Evolutionary conservation across 2,329 filamentous ascomycete species (phyloP).

Genomic region (Ophiostoma sp.): DNA sequence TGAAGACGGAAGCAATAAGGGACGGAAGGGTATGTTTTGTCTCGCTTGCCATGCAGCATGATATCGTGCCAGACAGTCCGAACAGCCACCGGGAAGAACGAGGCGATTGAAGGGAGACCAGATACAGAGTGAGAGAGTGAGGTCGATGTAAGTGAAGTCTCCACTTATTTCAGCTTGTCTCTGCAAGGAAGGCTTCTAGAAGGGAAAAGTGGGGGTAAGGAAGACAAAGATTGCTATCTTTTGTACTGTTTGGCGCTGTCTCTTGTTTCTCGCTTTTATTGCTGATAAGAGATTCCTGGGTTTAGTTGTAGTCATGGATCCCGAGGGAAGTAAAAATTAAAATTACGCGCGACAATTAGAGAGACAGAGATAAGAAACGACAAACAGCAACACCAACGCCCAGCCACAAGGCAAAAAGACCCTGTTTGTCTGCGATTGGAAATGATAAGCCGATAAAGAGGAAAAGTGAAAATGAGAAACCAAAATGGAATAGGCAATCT

Average conservation of each 20-base stretch:
- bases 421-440: not conserved
- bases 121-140: not conserved
- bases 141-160: not conserved
- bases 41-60: conserved; percentile 4
- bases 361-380: conserved; percentile 11
- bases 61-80: not conserved
- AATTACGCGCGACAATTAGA: conserved; percentile 18
- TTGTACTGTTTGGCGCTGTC: not conserved
- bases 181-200: conserved; percentile 29
- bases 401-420: not conserved
- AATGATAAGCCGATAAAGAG: not conserved
- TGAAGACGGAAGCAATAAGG: not conserved
- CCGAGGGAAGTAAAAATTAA: conserved; percentile 7
- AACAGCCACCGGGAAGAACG: not conserved
- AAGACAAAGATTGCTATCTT: conserved; percentile 1
- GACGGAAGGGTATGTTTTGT: not conserved
- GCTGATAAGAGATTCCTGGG: conserved; percentile 20
- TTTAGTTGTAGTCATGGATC: not conserved
- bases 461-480: not conserved
- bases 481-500: not conserved
- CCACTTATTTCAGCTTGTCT: conserved; percentile 4
- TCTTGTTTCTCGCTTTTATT: not conserved
- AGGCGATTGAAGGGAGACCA: not conserved
- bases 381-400: not conserved
- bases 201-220: conserved; percentile 9